Base-by-base conservation (phyloP, 2,329 filamentous ascomycete species). In the Cytospora piceicola region DNA sequence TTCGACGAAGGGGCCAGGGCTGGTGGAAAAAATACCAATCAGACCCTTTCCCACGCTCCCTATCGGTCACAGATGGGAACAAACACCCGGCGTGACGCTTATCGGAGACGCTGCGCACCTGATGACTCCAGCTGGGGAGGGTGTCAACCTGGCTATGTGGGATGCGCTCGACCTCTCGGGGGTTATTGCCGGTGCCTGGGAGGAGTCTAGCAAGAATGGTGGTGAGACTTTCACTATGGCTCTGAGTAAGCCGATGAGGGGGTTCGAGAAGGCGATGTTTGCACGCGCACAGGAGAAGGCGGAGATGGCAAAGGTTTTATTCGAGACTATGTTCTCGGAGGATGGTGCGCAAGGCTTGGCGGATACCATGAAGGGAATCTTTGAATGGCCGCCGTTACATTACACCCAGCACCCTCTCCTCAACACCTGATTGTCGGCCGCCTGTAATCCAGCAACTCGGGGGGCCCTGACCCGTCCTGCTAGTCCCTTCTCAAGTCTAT, bases 81-180 rank as follows among this genome's bases (percentile, higher is more conserved):
- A 75, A 14, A 70, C 73, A 4, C 46, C 74, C 0, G 81, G 82
- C 3, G 75, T 81, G 4, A 83, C 85, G 0, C 72, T 87, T 15
- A 72, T 87, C 22, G 85, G 85, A 3, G 84, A 87, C 69, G 82
- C 84, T 0, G 84, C 83, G 9, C 84, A 87, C 71, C 69, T 85
- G 15, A 83, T 84, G 78, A 79, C 79, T 4, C 81, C 82, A 0
- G 80, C 79, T 0, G 84, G 85, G 3, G 83, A 84, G 58, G 84
- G 84, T 1, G 83, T 85, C 46, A 86, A 87, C 68, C 70, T 80
- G 3, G 83, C 80, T 0, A 81, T 87, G 79, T 72, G 75, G 42
- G 84, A 87, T 70, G 76, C 82, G 0, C 69, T 83, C n/a, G 73
- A 80, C 17, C 72, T 87, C 3, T 77, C 76, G 0, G 54, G 72